Evolutionary conservation across 805 yeast species (phyloP).

Genomic region (Metschnikowia vanudenii): DNA sequence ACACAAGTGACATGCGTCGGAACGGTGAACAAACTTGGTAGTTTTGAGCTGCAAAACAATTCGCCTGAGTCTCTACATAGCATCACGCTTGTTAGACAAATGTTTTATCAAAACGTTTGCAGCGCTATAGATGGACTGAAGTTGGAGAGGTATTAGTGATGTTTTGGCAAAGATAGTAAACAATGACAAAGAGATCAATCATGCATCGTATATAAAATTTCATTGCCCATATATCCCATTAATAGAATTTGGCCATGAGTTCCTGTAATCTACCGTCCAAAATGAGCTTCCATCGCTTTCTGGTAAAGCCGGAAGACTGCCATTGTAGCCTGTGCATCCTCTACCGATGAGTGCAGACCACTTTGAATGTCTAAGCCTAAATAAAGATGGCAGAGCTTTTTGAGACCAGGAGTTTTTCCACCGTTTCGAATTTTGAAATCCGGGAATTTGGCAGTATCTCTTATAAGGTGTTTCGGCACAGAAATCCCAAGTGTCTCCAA

Average conservation of each 20-base stretch:
- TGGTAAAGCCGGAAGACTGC: slow-evolving; percentile 63
- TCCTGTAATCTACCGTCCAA: not conserved
- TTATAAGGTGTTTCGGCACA: slow-evolving; percentile 59
- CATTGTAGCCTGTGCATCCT: slow-evolving; percentile 90
- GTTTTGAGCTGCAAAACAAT: not conserved
- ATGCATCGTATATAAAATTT: not conserved
- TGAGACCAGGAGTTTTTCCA: slow-evolving; percentile 74
- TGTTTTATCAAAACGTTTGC: slow-evolving; percentile 39
- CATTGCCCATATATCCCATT: not conserved
- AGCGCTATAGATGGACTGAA: slow-evolving; percentile 34
- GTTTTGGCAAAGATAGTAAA: not conserved
- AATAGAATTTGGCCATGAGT: not conserved
- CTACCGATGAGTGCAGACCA: slow-evolving; percentile 82
- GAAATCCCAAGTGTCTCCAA: slow-evolving; percentile 62
- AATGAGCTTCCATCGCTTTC: slow-evolving; percentile 54
- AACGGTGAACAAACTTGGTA: not conserved
- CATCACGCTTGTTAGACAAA: slow-evolving; percentile 15
- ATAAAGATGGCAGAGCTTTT: slow-evolving; percentile 57
- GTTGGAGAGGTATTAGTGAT: slow-evolving; percentile 27
- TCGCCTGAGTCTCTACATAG: slow-evolving; percentile 3
- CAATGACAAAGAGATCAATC: not conserved
- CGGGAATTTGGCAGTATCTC: slow-evolving; percentile 71
- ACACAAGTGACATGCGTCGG: not conserved
- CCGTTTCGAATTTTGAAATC: slow-evolving; percentile 58
- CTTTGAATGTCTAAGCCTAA: slow-evolving; percentile 63